phyloP scores from a whole-genome alignment of 2,329 filamentous ascomycete genomes.

The Hypoxylon sp. region DNA sequence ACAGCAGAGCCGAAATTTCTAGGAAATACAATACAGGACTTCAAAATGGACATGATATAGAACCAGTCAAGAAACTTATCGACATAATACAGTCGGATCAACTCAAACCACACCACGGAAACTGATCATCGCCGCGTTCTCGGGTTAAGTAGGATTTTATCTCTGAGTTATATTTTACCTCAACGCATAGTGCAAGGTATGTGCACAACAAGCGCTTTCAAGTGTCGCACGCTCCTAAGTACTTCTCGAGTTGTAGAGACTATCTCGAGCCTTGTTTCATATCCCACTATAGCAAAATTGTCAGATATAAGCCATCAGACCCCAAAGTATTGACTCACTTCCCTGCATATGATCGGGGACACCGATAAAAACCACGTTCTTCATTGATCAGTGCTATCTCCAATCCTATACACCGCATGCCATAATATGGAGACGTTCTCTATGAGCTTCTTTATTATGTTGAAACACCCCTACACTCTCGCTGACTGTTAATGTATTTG shows the following conservation, averaged over 20 bases:
- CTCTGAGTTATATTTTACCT: too few species aligned
- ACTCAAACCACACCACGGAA: slow-evolving; percentile 24
- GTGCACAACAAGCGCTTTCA: too few species aligned
- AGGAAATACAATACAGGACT: not conserved
- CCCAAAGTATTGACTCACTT: too few species aligned
- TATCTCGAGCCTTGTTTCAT: slow-evolving; percentile 11
- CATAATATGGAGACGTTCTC: slow-evolving; percentile 68
- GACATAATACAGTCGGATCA: slow-evolving; percentile 20
- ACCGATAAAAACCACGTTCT: slow-evolving; percentile 61
- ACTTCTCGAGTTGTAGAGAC: slow-evolving; percentile 41
- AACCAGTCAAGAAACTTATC: slow-evolving; percentile 16
- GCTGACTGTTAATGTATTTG: not conserved
- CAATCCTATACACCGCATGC: slow-evolving; percentile 70
- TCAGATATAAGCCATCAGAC: slow-evolving; percentile 16
- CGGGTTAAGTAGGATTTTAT: slow-evolving; percentile 3
- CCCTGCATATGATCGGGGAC: too few species aligned
- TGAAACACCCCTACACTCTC: not conserved
- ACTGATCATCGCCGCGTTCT: slow-evolving; percentile 20
- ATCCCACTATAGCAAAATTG: slow-evolving; percentile 28
- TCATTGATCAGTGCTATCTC: slow-evolving; percentile 64
- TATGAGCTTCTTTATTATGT: slow-evolving; percentile 30
- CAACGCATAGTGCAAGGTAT: too few species aligned
- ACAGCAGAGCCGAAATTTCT: not conserved
- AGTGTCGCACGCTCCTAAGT: too few species aligned
- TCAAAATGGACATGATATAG: slow-evolving; percentile 1